Evolutionary conservation across 495 filamentous ascomycete genomes (phyloP), one percentile per base, ranked within the genome.

Genomic region (Sphaerosporella brunnea): DNA sequence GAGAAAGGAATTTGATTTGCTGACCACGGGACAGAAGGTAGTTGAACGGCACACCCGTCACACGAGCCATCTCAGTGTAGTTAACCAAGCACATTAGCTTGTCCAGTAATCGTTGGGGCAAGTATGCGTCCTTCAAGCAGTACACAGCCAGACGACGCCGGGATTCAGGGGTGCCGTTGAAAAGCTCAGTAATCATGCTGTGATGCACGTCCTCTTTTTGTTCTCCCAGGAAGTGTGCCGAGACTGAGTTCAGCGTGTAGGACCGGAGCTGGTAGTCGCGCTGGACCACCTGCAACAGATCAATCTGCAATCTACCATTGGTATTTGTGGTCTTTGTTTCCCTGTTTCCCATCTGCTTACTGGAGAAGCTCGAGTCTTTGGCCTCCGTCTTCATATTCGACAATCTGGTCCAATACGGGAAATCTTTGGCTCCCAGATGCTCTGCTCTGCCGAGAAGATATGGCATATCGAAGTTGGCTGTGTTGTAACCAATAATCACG

Each of bases 181-280:
- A 93, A 1, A 99, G 67, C 55, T 95, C 92, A 0, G 92, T 96
- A 61, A 99, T 99, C 83, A 99, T 99, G 4, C 84, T 94, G 63
- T 96, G 77, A 58, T 99, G 92, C 1, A 99, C 90, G 63, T 99
- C 90, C 64, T 99, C 90, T 60, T 99, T 99, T 61, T 97, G 90
- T 59, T 99, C 90, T 19, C 85, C 82, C 44, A 99, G 66, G 56
- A 99, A 99, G 49, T 96, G 83, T n/a, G 86, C 79, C 43, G 79
- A 95, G 13, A 99, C 90, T 0, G 87, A 92, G 63, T 99, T 99
- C 9, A 99, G 72, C 0, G 92, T 99, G 58, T 99, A 99, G 64
- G 86, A 94, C 64, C 90, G 73, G 32, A 99, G 68, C 35, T 96
- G 90, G 52, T 96, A 76, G 57, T 99, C 92, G 48, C 92, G 71